A percentile compares a stretch with the other conserved stretches of the same genome.
phyloP scores from a whole-genome alignment of 129 eudicot species.

The Tagetes patula region DNA sequence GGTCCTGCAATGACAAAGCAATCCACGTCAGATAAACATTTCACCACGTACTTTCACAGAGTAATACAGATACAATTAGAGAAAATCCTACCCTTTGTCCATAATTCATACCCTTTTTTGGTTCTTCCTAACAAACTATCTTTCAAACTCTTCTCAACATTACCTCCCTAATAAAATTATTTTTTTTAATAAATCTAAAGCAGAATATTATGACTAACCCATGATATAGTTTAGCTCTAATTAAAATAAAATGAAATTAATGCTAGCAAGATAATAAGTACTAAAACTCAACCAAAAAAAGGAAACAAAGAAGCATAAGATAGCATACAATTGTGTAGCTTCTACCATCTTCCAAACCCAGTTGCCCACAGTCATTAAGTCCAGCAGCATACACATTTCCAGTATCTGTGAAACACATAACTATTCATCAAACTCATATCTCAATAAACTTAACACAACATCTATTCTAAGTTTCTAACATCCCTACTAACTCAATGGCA shows the following conservation, averaged over 20 bases:
- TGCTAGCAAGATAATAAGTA: constrained; percentile 13
- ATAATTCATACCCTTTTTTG: background rate
- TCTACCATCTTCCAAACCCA: constrained; percentile 66
- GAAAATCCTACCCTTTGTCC: background rate
- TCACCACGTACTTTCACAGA: background rate
- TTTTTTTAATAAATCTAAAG: background rate
- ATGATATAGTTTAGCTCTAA: background rate
- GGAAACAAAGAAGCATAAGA: constrained; percentile 21
- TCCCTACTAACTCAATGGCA: too few relatives aligned
- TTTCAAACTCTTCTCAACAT: background rate
- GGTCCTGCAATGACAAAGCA: constrained; percentile 53
- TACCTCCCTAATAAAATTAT: background rate
- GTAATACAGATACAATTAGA: background rate
- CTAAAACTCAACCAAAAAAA: background rate
- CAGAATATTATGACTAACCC: background rate
- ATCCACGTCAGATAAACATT: constrained; percentile 13
- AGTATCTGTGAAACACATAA: constrained; percentile 53
- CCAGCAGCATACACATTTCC: constrained; percentile 90
- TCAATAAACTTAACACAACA: constrained; percentile 9
- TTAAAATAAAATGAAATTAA: background rate
- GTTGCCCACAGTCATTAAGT: constrained; percentile 93
- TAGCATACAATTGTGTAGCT: constrained; percentile 63
- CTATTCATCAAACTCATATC: constrained; percentile 13
- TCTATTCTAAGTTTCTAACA: background rate
- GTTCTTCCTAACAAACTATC: background rate